Base-by-base conservation (phyloP, 768 basidiomycete species). In the Dacryopinax primogenitus region DNA sequence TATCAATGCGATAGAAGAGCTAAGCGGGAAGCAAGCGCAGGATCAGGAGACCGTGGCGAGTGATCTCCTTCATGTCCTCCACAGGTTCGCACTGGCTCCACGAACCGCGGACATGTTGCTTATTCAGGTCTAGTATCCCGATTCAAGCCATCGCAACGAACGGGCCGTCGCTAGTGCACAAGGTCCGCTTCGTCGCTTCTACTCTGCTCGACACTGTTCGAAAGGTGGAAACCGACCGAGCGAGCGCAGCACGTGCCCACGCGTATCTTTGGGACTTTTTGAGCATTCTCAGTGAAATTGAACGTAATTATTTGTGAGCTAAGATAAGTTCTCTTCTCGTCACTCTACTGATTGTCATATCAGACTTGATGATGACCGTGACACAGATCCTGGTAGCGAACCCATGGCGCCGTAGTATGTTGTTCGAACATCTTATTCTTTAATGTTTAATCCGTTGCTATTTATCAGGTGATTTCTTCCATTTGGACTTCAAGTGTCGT, bases 191-290 rank as follows among this genome's bases (percentile, higher is more conserved):
- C 73, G 90, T 94, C 36, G 92, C 92, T 16, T 93, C 90, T 13
- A 92, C 90, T 1, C 77, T 95, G 63, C 79, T 94, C 66, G 91
- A 93, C 72, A 84, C 88, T 18, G 87, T 94, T 34, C 80, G 86
- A 62, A 87, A 88, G 75, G 87, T 85, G 61, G 88, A 89, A 71
- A 87, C 84, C 6, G 86, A 86, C 15, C 87, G 87, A 65, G 86
- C 82, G 4, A 87, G 85, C 45, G 89, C 89, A 45, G 87, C 88
- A 41, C 83, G 90, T 36, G 92, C 92, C 1, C 88, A 93, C 71
- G 86, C 85, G 34, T 92, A 90, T 75, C 81, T 93, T 65, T 91
- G 89, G 89, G 92, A 94, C 77, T 95, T 95, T 76, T 77, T 94
- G 30, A 90, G 87, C 63, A 92, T 95, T 68, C 75, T 95, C 45